These are phyloP conservation scores for Fusarium devonianum DNA, from an alignment of 2,329 filamentous ascomycete genomes.

Conservation along the genomic window DNA sequence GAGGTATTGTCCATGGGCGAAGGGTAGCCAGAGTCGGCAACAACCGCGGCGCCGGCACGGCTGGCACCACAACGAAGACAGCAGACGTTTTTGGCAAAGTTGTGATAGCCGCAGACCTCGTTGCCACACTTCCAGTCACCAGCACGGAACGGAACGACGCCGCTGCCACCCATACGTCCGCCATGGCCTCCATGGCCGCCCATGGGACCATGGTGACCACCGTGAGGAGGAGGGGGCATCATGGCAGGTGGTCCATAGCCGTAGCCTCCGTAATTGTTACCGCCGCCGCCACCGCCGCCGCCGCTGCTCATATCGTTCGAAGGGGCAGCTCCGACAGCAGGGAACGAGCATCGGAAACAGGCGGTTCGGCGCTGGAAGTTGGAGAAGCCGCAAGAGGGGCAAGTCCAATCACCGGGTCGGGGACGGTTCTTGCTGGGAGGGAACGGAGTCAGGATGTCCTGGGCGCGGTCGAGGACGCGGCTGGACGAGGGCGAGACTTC, in stretches of 20 bases:
- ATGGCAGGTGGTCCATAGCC: slow-evolving; percentile 76
- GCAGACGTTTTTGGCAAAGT: slow-evolving; percentile 99
- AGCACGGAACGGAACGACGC: slow-evolving; percentile 94
- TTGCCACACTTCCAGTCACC: slow-evolving; percentile 99
- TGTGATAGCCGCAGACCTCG: slow-evolving; percentile 97
- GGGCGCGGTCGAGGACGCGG: slow-evolving; percentile 91
- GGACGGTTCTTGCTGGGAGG: slow-evolving; percentile 98
- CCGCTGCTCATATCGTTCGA: slow-evolving; percentile 61
- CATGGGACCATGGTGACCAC: slow-evolving; percentile 66
- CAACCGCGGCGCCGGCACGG: slow-evolving; percentile 90
- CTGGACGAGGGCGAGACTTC: slow-evolving; percentile 98
- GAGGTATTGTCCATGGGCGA: slow-evolving; percentile 88
- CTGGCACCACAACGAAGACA: slow-evolving; percentile 96
- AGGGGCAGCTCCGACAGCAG: slow-evolving; percentile 83
- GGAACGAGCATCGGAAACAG: slow-evolving; percentile 99
- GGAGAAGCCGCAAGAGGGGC: slow-evolving; percentile 97
- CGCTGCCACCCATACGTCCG: slow-evolving; percentile 80
- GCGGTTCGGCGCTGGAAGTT: slow-evolving; percentile 99
- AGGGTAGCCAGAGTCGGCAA: slow-evolving; percentile 91
- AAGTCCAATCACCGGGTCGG: slow-evolving; percentile 97
- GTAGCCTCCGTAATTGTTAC: slow-evolving; percentile 67
- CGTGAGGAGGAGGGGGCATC: slow-evolving; percentile 78
- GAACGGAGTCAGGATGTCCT: slow-evolving; percentile 96
- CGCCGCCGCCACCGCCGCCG: slow-evolving; percentile 50
- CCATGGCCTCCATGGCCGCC: slow-evolving; percentile 61